These are phyloP conservation scores for Quercus berberidifolia DNA, from an alignment of 306 rosid species.

Conservation along the genomic window DNA sequence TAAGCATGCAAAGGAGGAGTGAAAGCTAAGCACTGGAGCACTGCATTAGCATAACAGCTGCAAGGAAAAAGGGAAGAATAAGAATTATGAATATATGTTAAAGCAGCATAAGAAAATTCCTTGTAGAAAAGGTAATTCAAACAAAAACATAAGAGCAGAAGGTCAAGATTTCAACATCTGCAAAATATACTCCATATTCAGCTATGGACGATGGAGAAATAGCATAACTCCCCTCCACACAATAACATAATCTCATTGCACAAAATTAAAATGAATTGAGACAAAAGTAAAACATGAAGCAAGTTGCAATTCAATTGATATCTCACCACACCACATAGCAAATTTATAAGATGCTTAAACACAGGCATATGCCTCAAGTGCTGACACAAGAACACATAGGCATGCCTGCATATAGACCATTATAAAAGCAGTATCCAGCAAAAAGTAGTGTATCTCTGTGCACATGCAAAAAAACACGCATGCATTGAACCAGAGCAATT, in stretches of 20 bases:
- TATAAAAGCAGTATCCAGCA: not conserved
- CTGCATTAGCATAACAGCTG: constrained; percentile 96
- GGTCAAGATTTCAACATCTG: not conserved
- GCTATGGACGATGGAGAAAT: not conserved
- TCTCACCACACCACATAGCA: not conserved
- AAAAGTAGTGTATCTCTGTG: not conserved
- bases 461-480: not conserved
- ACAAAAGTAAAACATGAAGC: not conserved
- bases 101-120: not conserved
- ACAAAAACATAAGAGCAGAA: not conserved
- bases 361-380: not conserved
- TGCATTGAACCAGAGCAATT: not conserved
- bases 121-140: not conserved
- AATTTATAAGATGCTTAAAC: not conserved
- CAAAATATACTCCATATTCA: not conserved
- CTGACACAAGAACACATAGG: not conserved
- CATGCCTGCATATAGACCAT: not conserved
- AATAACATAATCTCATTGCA: not conserved
- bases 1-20: constrained; percentile 93
- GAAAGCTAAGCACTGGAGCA: constrained; percentile 91
- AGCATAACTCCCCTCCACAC: not conserved
- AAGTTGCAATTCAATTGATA: not conserved
- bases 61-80: constrained; percentile 14
- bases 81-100: not conserved
- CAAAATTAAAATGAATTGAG: not conserved